Conservation (phyloP, 176 grass and related monocot species). For the Eleusine indica region DNA sequence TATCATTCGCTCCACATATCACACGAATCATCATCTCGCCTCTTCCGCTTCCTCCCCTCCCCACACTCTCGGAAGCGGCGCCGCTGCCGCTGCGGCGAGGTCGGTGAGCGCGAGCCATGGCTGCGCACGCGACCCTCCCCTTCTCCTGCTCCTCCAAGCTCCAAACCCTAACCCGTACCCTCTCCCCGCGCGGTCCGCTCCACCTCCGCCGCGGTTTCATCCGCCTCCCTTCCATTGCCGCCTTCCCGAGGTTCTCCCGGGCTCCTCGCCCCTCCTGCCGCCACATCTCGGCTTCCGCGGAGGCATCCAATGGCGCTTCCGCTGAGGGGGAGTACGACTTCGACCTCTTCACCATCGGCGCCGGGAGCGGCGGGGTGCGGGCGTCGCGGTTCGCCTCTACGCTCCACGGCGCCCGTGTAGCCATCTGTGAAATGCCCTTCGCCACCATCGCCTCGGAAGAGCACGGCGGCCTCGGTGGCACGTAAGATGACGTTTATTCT, state of each 20-base stretch:
- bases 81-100: constrained; percentile 9
- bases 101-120: constrained; percentile 40
- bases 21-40: constrained; percentile 28
- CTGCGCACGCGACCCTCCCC: constrained; percentile 44
- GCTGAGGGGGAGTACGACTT: constrained; percentile 59
- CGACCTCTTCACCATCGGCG: constrained; percentile 94
- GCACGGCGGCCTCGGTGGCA: constrained; percentile 79
- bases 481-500: constrained; percentile 58
- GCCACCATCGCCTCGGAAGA: constrained; percentile 70
- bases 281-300: constrained; percentile 30
- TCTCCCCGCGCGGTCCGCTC: constrained; percentile 39
- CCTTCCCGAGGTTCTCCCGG: constrained; percentile 31
- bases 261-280: constrained; percentile 31
- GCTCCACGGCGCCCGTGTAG: constrained; percentile 73
- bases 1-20: constrained; percentile 28
- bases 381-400: constrained; percentile 85
- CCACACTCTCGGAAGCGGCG: constrained; percentile 31
- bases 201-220: constrained; percentile 28
- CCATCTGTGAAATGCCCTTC: constrained; percentile 92
- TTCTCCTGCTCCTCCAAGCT: constrained; percentile 65
- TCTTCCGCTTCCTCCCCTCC: not conserved
- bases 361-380: constrained; percentile 88
- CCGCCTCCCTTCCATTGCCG: constrained; percentile 37
- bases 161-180: constrained; percentile 49
- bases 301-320: constrained; percentile 43